Base-by-base conservation (phyloP, 2,329 filamentous ascomycete genomes). In the Westerdykella aurantiaca region DNA sequence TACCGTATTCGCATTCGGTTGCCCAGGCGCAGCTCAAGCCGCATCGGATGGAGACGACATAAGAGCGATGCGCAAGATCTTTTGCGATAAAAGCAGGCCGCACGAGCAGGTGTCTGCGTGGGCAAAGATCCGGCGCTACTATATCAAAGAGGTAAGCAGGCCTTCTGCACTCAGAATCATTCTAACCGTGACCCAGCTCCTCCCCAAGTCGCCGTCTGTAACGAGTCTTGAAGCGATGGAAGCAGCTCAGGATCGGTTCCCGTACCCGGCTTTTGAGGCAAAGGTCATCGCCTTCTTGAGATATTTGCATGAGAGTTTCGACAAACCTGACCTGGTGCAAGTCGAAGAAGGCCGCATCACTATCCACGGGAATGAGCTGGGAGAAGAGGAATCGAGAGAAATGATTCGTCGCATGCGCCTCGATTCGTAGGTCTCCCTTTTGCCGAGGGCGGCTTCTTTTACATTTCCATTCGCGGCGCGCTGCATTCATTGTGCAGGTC, bases 241-340 rank as follows among this genome's bases (percentile, higher is more conserved):
- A 59, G 61, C 39, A 35, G 71, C 46, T 41, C 63, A 48, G 39
- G 44, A 29, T 31, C 68, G 12, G 38, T 58, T 58, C 64, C 39
- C 68, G 61, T 41, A 60, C 67, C 6, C 50, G 9, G 52, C 57
- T 4, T 72, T 77, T 31, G 70, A 74, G 37, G 46, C 54, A 3
- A 47, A 52, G 1, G 48, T 78, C 2, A 47, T 72, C 4, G 57
- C 60, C 0, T 74, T 73, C 45, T 49, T 80, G 6, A 50, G 59
- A 1, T 57, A 64, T 22, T 56, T 80, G 11, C 67, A 76, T 45
- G 55, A 63, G 2, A 63, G 59, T 6, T 57, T 76, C 14, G 58
- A 71, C 16, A 60, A 66, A 25, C 78, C 78, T 0, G 63, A 79
- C 16, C 66, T 80, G 1, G 53, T 71, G 1, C 77, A 80, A 49